Conservation (phyloP, 2,329 filamentous ascomycete species). For the Colletotrichum australisinense region DNA sequence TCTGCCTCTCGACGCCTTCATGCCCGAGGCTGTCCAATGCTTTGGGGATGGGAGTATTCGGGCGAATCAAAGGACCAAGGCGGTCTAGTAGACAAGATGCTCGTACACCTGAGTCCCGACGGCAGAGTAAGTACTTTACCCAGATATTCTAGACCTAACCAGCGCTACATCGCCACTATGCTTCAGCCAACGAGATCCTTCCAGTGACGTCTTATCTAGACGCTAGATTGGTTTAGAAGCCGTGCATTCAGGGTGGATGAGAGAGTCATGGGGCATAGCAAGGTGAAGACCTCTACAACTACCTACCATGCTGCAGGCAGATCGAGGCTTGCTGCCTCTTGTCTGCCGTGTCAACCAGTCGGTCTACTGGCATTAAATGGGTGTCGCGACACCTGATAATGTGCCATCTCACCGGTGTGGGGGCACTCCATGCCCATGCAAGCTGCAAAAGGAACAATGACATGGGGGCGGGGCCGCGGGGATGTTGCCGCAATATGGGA, state of each 20-base stretch:
- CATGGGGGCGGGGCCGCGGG: not conserved
- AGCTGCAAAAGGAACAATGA: not conserved
- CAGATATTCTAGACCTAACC: not conserved
- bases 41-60: not conserved
- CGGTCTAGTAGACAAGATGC: too few species aligned
- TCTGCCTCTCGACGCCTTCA: not conserved
- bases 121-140: not conserved
- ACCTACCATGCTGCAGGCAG: too few species aligned
- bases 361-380: not conserved
- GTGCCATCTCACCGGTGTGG: not conserved
- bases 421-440: not conserved
- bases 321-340: too few species aligned
- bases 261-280: too few species aligned
- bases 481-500: not conserved
- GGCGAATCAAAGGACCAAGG: not conserved
- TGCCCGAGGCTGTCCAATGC: not conserved
- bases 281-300: too few species aligned
- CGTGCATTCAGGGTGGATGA: not conserved
- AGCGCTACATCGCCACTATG: not conserved
- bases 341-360: too few species aligned
- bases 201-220: not conserved
- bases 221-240: not conserved
- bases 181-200: not conserved
- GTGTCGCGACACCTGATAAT: not conserved
- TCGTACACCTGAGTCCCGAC: not conserved